Conservation (phyloP, 768 basidiomycete genomes). For the Rhodocollybia butyracea region DNA sequence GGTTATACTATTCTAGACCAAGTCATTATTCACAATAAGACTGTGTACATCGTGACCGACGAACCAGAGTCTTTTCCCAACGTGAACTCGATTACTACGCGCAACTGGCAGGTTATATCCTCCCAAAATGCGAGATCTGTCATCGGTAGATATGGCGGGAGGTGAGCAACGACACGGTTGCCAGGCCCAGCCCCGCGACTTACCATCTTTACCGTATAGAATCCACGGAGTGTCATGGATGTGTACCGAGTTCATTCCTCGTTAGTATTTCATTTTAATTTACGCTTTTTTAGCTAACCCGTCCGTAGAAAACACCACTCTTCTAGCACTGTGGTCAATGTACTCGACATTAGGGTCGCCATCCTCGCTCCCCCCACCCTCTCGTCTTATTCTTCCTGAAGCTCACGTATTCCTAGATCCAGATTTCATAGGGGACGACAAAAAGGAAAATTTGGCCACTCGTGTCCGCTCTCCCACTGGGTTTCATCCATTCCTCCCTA, state of each 20-base stretch:
- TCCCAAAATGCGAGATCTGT: slow-evolving; percentile 41
- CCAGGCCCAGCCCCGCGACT: not conserved
- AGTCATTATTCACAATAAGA: slow-evolving; percentile 69
- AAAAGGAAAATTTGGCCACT: slow-evolving; percentile 10
- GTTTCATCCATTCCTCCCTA: slow-evolving; percentile 69
- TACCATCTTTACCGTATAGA: slow-evolving; percentile 26
- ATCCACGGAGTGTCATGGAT: slow-evolving; percentile 72
- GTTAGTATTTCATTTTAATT: slow-evolving; percentile 30
- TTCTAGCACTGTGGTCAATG: slow-evolving; percentile 75
- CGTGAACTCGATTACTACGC: slow-evolving; percentile 36
- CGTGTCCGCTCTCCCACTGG: slow-evolving; percentile 54
- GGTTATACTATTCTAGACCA: slow-evolving; percentile 86
- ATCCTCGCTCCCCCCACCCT: slow-evolving; percentile 59
- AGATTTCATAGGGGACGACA: slow-evolving; percentile 26
- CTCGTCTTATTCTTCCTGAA: slow-evolving; percentile 74
- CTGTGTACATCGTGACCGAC: slow-evolving; percentile 74
- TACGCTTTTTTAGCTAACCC: slow-evolving; percentile 7
- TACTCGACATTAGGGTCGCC: slow-evolving; percentile 38
- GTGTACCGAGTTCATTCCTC: slow-evolving; percentile 47
- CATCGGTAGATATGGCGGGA: slow-evolving; percentile 52
- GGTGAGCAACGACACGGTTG: slow-evolving; percentile 33
- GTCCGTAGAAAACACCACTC: slow-evolving; percentile 58
- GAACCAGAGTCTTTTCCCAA: slow-evolving; percentile 58
- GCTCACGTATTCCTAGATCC: slow-evolving; percentile 56
- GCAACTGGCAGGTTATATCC: slow-evolving; percentile 63